Evolutionary conservation across 1,284 basidiomycete species (phyloP), one percentile per base, ranked within the genome.

Genomic region (Pisolithus thermaeus): DNA sequence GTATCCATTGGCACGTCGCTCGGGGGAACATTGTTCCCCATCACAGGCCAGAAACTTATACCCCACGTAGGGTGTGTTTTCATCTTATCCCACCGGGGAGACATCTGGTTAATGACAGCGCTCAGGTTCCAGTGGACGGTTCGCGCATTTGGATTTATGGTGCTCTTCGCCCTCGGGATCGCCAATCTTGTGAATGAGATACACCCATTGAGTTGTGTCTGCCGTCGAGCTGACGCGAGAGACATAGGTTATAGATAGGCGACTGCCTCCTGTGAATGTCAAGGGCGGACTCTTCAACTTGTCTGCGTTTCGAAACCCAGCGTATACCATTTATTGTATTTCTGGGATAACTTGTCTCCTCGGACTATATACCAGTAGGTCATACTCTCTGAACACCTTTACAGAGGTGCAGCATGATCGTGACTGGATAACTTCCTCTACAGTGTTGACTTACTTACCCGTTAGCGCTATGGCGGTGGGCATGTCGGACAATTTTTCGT

Each of bases 381-480:
- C 14, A n/a, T 16, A 35, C 18, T 12, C 4, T 27, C 6, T 28
- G 25, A 18, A 20, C 7, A 20, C 18, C 12, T 9, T 20, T 8
- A 20, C 22, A 39, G 1, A 16, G 16, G 20, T 11, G 9, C 37
- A 38, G 9, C n/a, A 45, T 16, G 42, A 7, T 4, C 16, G 2
- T 49, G 14, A 18, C 39, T 6, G 28, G 35, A 27, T 11, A 25
- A 46, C 28, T 44, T 27, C 42, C 2, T 50, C 14, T 3, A 38
- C 61, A 78, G 77, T 74, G 11, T 62, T 79, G 49, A 79, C 72
- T 0, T 81, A 78, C 56, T 72, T 81, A 52, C 71, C 77, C 35
- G 60, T 35, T 12, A 35, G 32, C 5, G 32, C 32, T 35, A 14
- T 3, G 12, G 32, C 32, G 32, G 32, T 35, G 7, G 75, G 74